A percentile compares a stretch with the other conserved stretches of the same genome.
Evolutionary conservation across 108 stramenopile species (phyloP).

Genomic region (Stephanodiscus minutulus): DNA sequence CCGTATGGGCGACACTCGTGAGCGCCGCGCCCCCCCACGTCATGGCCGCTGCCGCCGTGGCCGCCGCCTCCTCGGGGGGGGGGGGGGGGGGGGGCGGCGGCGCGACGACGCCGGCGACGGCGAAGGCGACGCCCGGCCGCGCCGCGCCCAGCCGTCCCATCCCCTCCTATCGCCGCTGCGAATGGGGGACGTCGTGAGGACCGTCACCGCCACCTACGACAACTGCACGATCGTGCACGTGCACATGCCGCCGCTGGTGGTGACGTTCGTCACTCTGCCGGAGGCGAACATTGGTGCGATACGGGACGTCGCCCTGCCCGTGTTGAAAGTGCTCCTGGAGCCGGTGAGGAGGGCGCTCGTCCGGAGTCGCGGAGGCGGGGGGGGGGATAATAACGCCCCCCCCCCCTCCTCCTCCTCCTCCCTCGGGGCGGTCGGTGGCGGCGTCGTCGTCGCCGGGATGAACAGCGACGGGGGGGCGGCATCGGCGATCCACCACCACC

Average conservation of each 20-base stretch:
- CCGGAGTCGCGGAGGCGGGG: conserved; percentile 25
- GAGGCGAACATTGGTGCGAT: conserved; percentile 45
- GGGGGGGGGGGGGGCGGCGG: not conserved
- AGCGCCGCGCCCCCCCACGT: conserved; percentile 49
- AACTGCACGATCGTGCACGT: conserved; percentile 49
- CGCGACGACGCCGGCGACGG: not conserved
- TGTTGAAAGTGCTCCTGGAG: conserved; percentile 35
- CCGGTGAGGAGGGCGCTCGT: conserved; percentile 41
- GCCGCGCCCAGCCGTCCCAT: conserved; percentile 40
- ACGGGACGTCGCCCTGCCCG: conserved; percentile 21
- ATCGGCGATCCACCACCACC: not conserved
- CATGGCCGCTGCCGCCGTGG: conserved; percentile 30
- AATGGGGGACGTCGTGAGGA: conserved; percentile 29
- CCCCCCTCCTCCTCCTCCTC: not conserved
- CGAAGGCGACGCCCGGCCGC: not conserved
- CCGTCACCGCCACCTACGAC: conserved; percentile 40
- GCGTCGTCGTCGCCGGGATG: conserved; percentile 10
- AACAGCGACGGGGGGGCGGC: not conserved
- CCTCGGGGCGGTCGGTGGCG: conserved; percentile 2
- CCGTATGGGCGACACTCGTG: conserved; percentile 50
- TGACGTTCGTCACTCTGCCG: conserved; percentile 37
- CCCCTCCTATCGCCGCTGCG: conserved; percentile 38
- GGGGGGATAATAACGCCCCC: not conserved
- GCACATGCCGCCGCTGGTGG: conserved; percentile 50
- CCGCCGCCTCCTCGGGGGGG: not conserved